Evolutionary conservation across 2,329 filamentous ascomycete species (phyloP), one percentile per base, ranked within the genome.

Genomic region (Fusarium floridanum): DNA sequence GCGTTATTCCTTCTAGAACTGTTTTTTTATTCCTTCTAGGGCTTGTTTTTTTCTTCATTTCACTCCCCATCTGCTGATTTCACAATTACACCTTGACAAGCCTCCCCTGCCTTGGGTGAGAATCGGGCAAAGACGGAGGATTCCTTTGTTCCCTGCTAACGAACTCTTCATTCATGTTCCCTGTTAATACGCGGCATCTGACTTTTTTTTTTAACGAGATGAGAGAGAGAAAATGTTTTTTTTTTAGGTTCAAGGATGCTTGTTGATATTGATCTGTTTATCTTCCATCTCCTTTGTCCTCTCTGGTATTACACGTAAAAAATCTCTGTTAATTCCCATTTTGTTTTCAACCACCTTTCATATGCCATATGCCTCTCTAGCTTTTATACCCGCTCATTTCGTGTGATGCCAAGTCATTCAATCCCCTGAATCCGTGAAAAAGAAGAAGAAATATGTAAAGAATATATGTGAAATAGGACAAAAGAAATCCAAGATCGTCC

Each of bases 311-410:
- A 71, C 67, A 63, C 22, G 50, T 56, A 45, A 66, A 32, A 65
- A 67, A 75, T 66, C 68, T 66, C 68, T 72, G 67, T 74, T 67
- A 32, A 66, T 70, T 61, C 48, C 68, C 39, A 65, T 55, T 66
- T 61, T 50, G 17, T 64, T 67, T 57, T 59, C 36, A 39, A 24
- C 55, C 55, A 29, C 56, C 69, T 39, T 53, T 59, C 37, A 61
- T 50, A 48, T 67, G 41, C 36, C 57, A 27, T 66, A 65, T 45
- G 50, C 57, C 24, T 50, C 20, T 63, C 62, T 74, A 64, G 48
- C 72, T 62, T 60, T 70, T 70, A 53, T 57, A 56, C 71, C 72
- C 68, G 36, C 27, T 73, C 66, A 43, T 72, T 53, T 67, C 72
- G 24, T 74, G 53, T 61, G 59, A 68, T 62, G 56, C 60, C 68